These are phyloP conservation scores for Sugiyamaella paludigena DNA, from an alignment of 1,139 yeast genomes.

Conservation along the genomic window DNA sequence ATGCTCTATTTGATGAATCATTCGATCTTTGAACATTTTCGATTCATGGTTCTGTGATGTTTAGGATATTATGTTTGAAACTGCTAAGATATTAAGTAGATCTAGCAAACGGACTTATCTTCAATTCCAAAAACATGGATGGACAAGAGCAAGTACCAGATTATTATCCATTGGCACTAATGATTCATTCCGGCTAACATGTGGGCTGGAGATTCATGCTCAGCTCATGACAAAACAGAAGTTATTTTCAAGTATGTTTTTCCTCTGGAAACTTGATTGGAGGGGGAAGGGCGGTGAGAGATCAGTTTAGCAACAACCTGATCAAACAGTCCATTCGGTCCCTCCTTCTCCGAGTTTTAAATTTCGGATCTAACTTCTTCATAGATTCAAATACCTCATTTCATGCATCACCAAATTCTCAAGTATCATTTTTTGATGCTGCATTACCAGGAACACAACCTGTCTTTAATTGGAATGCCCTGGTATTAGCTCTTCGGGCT, in stretches of 20 bases:
- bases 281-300: conserved; percentile 40
- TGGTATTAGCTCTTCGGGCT: conserved; percentile 66
- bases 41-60: too few species aligned
- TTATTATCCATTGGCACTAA: neutral
- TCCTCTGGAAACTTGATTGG: conserved; percentile 20
- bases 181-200: conserved; percentile 48
- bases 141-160: neutral
- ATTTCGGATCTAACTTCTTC: conserved; percentile 20
- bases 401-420: conserved; percentile 60
- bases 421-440: conserved; percentile 75
- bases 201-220: conserved; percentile 93
- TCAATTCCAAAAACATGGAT: too few species aligned
- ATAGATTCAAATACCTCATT: conserved; percentile 40
- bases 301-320: conserved; percentile 40
- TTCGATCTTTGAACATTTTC: too few species aligned
- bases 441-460: conserved; percentile 97
- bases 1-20: too few species aligned
- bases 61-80: too few species aligned
- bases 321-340: neutral
- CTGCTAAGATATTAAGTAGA: too few species aligned
- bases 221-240: conserved; percentile 74
- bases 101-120: too few species aligned
- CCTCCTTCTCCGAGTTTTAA: conserved; percentile 23
- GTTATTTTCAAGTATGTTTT: conserved; percentile 56
- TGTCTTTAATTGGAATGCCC: conserved; percentile 68